phyloP scores from a whole-genome alignment of 768 basidiomycete genomes.

The Lactifluus echinatus region DNA sequence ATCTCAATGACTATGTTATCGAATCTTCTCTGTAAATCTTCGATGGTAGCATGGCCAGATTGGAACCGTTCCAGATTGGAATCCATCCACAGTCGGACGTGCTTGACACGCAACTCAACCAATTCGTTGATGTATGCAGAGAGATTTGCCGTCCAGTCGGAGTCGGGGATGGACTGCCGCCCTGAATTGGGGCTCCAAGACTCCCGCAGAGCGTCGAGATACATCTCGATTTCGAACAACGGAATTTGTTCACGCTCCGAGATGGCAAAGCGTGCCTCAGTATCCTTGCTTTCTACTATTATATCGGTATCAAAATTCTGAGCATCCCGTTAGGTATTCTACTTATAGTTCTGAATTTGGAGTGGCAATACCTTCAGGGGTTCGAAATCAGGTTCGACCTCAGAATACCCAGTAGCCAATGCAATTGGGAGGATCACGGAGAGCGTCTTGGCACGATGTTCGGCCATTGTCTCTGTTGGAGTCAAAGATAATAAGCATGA shows the following conservation, averaged over 20 bases:
- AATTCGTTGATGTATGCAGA: slow-evolving; percentile 31
- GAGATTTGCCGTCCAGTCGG: slow-evolving; percentile 35
- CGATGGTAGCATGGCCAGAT: slow-evolving; percentile 35
- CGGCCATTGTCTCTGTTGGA: slow-evolving; percentile 38
- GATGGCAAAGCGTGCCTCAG: slow-evolving; percentile 28
- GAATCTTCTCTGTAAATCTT: slow-evolving; percentile 37
- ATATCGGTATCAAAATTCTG: slow-evolving; percentile 48
- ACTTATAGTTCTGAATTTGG: no score
- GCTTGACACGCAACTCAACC: slow-evolving; percentile 35
- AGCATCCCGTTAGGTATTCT: background rate
- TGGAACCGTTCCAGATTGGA: slow-evolving; percentile 42
- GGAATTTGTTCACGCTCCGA: slow-evolving; percentile 17
- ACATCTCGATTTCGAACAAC: slow-evolving; percentile 23
- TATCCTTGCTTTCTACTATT: slow-evolving; percentile 34
- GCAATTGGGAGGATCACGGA: slow-evolving; percentile 37
- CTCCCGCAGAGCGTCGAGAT: slow-evolving; percentile 22
- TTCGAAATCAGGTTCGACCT: slow-evolving; percentile 38
- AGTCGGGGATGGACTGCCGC: slow-evolving; percentile 33
- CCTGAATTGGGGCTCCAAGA: slow-evolving; percentile 26
- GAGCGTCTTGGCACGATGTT: slow-evolving; percentile 35
- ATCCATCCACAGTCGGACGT: slow-evolving; percentile 45
- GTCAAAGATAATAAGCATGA: background rate
- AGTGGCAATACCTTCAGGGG: slow-evolving; percentile 42
- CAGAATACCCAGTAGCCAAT: slow-evolving; percentile 38
- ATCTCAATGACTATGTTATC: slow-evolving; percentile 39